phyloP scores from a whole-genome alignment of 2,329 filamentous ascomycete species.

The Aspergillus fijiensis region DNA sequence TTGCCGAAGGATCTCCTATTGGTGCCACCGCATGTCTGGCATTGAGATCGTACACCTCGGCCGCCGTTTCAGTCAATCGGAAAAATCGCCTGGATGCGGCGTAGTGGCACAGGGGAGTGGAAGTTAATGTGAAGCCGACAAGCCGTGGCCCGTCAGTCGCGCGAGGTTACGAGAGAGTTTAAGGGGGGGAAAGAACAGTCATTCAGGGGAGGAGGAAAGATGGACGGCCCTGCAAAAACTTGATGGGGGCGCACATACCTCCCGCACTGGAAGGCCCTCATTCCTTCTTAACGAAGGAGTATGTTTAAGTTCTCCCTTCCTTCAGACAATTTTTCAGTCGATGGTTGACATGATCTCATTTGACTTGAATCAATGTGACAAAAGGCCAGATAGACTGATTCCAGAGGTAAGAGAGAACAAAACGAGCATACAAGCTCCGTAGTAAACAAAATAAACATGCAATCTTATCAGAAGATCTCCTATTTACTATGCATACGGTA shows the following conservation, averaged over 20 bases:
- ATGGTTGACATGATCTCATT: neutral
- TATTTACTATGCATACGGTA: conserved; percentile 1
- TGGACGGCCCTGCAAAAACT: neutral
- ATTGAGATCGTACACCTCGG: neutral
- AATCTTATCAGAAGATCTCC: conserved; percentile 17
- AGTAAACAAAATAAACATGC: conserved; percentile 6
- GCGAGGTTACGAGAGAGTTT: neutral
- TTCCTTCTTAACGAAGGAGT: neutral
- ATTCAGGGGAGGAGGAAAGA: neutral
- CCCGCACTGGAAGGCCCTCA: neutral
- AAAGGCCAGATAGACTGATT: neutral
- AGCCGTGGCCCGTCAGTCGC: neutral
- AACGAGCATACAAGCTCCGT: neutral
- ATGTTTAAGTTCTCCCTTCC: neutral
- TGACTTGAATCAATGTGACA: neutral
- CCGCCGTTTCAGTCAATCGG: conserved; percentile 7
- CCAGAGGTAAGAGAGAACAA: neutral
- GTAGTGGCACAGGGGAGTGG: conserved; percentile 10
- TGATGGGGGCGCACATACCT: conserved; percentile 1
- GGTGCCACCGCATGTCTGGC: neutral
- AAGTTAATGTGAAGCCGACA: conserved; percentile 2
- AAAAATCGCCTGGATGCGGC: conserved; percentile 18
- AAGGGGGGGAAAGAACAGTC: neutral
- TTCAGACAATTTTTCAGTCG: neutral
- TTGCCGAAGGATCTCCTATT: neutral